Conservation (phyloP, 176 grass and related monocot species). For the bread wheat (Triticum aestivum) region DNA sequence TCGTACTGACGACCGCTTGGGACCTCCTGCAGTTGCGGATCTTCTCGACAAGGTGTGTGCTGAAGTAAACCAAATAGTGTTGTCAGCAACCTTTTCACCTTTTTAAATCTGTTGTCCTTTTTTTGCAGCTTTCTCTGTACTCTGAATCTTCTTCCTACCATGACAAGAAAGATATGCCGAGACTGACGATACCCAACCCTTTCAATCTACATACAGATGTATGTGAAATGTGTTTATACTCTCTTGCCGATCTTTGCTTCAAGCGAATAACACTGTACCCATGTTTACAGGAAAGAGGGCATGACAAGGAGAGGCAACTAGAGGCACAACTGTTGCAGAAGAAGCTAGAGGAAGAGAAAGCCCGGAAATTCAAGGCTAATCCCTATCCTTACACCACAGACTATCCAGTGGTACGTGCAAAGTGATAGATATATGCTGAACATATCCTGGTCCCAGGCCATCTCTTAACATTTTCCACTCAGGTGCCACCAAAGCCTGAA, state of each 20-base stretch:
- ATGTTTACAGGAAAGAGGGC: slow-evolving; percentile 74
- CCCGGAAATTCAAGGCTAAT: slow-evolving; percentile 73
- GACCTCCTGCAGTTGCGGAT: slow-evolving; percentile 63
- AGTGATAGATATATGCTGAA: neutral
- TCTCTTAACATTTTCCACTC: slow-evolving; percentile 21
- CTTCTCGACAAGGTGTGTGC: slow-evolving; percentile 75
- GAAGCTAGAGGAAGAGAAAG: slow-evolving; percentile 74
- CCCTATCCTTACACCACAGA: slow-evolving; percentile 95
- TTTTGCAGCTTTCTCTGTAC: slow-evolving; percentile 80
- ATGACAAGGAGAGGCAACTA: slow-evolving; percentile 70
- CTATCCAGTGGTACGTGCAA: slow-evolving; percentile 73
- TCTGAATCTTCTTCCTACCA: slow-evolving; percentile 62
- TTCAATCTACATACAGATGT: slow-evolving; percentile 94
- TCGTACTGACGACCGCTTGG: slow-evolving; percentile 69
- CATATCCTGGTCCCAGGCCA: neutral
- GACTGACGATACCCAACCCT: slow-evolving; percentile 69
- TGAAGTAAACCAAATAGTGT: neutral
- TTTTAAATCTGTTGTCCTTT: slow-evolving; percentile 23
- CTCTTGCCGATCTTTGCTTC: slow-evolving; percentile 1
- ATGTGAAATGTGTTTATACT: slow-evolving; percentile 12
- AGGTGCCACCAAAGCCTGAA: slow-evolving; percentile 85
- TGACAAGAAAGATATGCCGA: slow-evolving; percentile 54
- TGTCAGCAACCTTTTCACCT: neutral
- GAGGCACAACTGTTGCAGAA: slow-evolving; percentile 56
- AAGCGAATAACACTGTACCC: slow-evolving; percentile 9